Base-by-base conservation (phyloP, 495 filamentous ascomycete species). In the Neurospora sp. region DNA sequence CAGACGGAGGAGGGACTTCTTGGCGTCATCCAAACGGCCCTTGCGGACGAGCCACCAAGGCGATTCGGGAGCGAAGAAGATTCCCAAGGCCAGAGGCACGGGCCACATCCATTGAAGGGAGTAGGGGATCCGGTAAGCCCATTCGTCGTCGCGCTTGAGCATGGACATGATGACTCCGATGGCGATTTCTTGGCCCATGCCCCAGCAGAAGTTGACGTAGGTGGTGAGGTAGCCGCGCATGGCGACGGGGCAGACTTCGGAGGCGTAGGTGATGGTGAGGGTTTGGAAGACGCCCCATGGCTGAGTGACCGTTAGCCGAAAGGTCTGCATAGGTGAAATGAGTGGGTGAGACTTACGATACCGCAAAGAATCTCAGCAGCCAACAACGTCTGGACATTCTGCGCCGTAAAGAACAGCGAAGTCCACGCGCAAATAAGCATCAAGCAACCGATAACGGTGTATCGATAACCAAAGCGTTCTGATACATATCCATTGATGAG, bases 31-130 rank as follows among this genome's bases (percentile, higher is more conserved):
- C 18, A 88, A 84, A 40, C 85, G 86, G 6, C 90, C 91, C 76
- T 87, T 90, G 9, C 92, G 88, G 69, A 94, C 91, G 22, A 94
- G 86, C 92, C 92, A 94, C 92, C 91, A 94, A 0, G 93, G 93
- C 1, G 87, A 89, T 79, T 96, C 93, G 4, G 93, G 93, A 0
- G 91, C 91, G 31, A 92, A 86, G 69, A 83, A 85, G 72, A 93
- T 89, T 35, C 89, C 91, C 73, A 93, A 84, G 71, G 91, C 87
- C 7, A 96, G 84, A 3, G 92, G 92, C 5, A 91, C 77, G 0
- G 92, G 92, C 91, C 92, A 96, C 87, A 96, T 91, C 92, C 93
- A 96, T 81, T 96, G 93, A 9, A 94, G 78, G 4, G 88, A 89
- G 74, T 92, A 94, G 16, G 89, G 89, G 41, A 88, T 85, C 38